These are phyloP conservation scores for Apiospora aurea DNA, from an alignment of 2,329 filamentous ascomycete species.

Conservation along the genomic window DNA sequence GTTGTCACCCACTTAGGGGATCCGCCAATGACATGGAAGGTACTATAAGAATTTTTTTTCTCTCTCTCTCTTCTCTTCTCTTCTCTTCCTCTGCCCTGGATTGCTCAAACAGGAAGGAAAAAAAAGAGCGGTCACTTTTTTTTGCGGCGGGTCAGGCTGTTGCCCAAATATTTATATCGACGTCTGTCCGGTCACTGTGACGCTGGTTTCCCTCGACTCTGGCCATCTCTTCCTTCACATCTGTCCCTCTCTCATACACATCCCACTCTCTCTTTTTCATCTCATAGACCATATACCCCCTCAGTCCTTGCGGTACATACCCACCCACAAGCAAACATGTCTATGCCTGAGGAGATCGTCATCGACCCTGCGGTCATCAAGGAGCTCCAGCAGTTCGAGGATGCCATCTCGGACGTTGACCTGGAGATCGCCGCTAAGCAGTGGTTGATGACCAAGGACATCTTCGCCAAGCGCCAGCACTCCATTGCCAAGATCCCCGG, in stretches of 20 bases:
- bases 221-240: constrained; percentile 18
- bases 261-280: not conserved
- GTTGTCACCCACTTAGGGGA: constrained; percentile 20
- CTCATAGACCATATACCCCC: not conserved
- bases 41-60: constrained; percentile 20
- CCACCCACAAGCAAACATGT: constrained; percentile 12
- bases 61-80: not conserved
- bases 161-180: constrained; percentile 14
- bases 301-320: not conserved
- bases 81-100: constrained; percentile 5
- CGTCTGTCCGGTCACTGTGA: not conserved
- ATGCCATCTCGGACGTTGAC: constrained; percentile 42
- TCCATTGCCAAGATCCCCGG: constrained; percentile 64
- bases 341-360: constrained; percentile 35
- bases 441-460: constrained; percentile 40
- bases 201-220: constrained; percentile 12
- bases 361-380: constrained; percentile 42
- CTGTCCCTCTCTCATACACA: not conserved
- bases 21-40: constrained; percentile 20
- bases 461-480: constrained; percentile 65
- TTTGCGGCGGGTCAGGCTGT: constrained; percentile 2
- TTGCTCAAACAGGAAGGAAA: constrained; percentile 14
- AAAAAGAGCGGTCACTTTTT: constrained; percentile 15
- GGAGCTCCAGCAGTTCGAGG: constrained; percentile 43
- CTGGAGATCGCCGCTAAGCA: constrained; percentile 43